Evolutionary conservation across 2,329 filamentous ascomycete genomes (phyloP), one percentile per base, ranked within the genome.

Genomic region (Stachybotrys elegans): DNA sequence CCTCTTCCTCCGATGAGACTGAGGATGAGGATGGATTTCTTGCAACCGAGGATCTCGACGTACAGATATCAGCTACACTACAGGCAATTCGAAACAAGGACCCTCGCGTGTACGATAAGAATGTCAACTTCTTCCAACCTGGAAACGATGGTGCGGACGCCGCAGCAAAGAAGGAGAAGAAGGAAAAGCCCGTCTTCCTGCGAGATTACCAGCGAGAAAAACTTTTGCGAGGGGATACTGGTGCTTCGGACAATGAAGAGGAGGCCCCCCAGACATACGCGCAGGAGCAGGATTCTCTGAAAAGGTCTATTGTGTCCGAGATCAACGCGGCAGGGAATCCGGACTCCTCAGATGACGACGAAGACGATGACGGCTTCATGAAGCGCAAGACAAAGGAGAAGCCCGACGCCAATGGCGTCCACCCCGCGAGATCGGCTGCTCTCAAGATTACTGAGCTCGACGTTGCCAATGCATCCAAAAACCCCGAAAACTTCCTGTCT

Each of bases 171-270:
- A 66, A 70, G 48, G 67, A 71, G 34, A 83, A 84, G 64, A 84
- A 85, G 61, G 83, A 93, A 49, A 94, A 94, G 69, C 84, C 91
- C 1, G 82, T 98, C 69, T 88, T 80, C 48, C 72, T 98, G 43
- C 80, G 80, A 53, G 90, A 98, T 65, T 98, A 96, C 65, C 93
- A 98, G 60, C 84, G 91, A 49, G 81, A 93, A 63, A 94, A 92
- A 57, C 73, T 95, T n/a, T 63, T 97, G 46, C 81, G 81, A 31
- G 89, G 88, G 27, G 77, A 82, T 47, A 69, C 72, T 9, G 79
- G 75, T n/a, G 76, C 66, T 4, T 75, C 73, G 2, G 79, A 83
- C 14, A 72, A 79, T 16, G 78, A 84, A 13, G 71, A 73, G 11
- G 70, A 76, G 27, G 59, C 60, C 6, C 79, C 81, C 3, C 78